Conservation (phyloP, 768 basidiomycete species). For the Phylloporus arenicola region DNA sequence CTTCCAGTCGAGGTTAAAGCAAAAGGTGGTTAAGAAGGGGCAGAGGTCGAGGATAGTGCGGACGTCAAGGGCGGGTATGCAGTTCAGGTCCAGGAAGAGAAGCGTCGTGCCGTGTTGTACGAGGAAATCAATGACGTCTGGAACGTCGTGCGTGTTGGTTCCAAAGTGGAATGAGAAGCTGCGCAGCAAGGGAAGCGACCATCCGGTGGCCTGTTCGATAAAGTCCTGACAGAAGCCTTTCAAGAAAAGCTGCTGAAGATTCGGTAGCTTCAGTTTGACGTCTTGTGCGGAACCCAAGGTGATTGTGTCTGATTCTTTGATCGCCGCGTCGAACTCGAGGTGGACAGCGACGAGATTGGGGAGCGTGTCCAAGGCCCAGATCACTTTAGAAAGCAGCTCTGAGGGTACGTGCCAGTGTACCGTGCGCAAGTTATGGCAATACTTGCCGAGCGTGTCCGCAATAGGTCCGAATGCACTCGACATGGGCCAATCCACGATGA, state of each 20-base stretch:
- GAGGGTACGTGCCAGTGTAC: conserved; percentile 56
- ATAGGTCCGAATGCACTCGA: conserved; percentile 53
- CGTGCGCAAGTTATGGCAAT: conserved; percentile 49
- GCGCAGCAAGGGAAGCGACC: conserved; percentile 58
- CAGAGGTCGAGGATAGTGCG: conserved; percentile 58
- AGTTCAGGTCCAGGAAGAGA: conserved; percentile 61
- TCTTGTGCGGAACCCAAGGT: conserved; percentile 58
- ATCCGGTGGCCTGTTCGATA: conserved; percentile 62
- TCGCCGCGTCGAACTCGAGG: conserved; percentile 41
- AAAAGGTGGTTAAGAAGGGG: conserved; percentile 54
- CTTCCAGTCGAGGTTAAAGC: conserved; percentile 76
- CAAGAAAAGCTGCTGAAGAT: conserved; percentile 59
- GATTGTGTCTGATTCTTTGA: conserved; percentile 38
- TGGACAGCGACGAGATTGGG: conserved; percentile 51
- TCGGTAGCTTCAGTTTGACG: conserved; percentile 47
- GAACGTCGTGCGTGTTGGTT: conserved; percentile 37
- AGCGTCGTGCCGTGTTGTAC: conserved; percentile 51
- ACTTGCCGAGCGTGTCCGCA: conserved; percentile 56
- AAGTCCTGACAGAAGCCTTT: conserved; percentile 59
- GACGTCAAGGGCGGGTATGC: conserved; percentile 52
- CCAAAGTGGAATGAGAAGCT: conserved; percentile 51
- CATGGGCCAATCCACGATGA: conserved; percentile 65
- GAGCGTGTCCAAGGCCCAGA: conserved; percentile 65
- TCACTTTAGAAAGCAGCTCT: conserved; percentile 55
- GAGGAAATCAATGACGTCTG: conserved; percentile 59